Percentiles rank a stretch among this genome's conserved stretches.
phyloP scores from a whole-genome alignment of 805 yeast species.

The Candida gorgasii region DNA sequence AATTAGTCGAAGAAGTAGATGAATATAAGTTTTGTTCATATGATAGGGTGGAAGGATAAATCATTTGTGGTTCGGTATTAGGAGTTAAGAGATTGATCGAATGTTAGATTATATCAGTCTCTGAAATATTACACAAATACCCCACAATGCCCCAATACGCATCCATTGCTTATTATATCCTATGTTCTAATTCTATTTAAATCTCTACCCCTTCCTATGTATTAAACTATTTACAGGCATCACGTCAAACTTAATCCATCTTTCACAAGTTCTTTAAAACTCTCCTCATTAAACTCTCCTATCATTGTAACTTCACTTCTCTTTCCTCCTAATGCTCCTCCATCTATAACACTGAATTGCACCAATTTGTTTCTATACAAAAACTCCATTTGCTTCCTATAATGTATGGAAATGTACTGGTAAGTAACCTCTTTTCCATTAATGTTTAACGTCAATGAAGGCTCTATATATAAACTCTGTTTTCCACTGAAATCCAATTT shows the following conservation, averaged over 20 bases:
- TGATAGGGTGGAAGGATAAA: no score
- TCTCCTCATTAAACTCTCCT: constrained; percentile 25
- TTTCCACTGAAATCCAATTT: constrained; percentile 43
- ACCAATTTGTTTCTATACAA: constrained; percentile 34
- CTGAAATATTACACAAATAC: no score
- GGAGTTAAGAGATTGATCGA: no score
- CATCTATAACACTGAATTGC: constrained; percentile 51
- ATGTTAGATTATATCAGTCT: no score
- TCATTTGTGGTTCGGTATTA: no score
- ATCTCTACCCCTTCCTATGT: no score
- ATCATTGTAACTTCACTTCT: constrained; percentile 50
- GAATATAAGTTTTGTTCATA: no score
- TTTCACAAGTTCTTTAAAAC: constrained; percentile 27
- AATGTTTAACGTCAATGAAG: constrained; percentile 37
- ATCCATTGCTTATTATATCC: no score
- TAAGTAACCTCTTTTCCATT: constrained; percentile 43
- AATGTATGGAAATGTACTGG: constrained; percentile 43
- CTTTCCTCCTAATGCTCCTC: constrained; percentile 61
- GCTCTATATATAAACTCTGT: constrained; percentile 36
- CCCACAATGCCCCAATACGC: no score
- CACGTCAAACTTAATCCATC: constrained; percentile 15
- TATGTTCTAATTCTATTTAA: no score
- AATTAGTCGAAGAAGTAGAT: no score
- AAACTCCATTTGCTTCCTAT: constrained; percentile 48
- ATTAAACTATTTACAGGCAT: no score